Evolutionary conservation across 176 grass and related monocot species (phyloP), one percentile per base, ranked within the genome.

Genomic region (Juncus inflexus): DNA sequence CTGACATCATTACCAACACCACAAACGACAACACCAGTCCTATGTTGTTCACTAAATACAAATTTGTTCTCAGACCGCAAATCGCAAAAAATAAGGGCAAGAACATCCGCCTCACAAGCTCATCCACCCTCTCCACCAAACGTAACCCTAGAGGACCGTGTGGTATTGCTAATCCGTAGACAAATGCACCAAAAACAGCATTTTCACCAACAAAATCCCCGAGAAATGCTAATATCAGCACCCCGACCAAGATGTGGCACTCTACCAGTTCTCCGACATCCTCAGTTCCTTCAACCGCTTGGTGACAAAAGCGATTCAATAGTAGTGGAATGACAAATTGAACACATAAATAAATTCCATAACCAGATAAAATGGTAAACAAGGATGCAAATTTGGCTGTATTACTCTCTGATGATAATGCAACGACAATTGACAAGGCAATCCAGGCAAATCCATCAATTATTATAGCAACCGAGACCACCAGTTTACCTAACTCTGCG

Each of bases 41-140:
- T 2, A 15, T 0, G 60, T 74, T 64, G 0, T 55, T 95, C 2
- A 90, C 43, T 7, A 37, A 52, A 37, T 52, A 58, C 43, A 67
- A 37, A 70, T 90, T 56, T 0, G 72, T 95, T 53, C 74, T 81
- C 45, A 90, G 56, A 2, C 90, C 90, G 62, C 77, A 83, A 75
- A 83, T 77, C 39, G 80, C 77, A 62, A 90, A 95, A 81, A 95
- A 90, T 37, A 95, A 67, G 0, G 86, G 90, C 41, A 90, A 55
- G 11, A 95, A 35, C 42, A 64, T 65, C 2, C 90, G 86, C 15
- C 64, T 49, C 14, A 86, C 83, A 49, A 90, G 70, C 64, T 95
- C 80, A 75, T 95, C 86, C 49, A 86, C 74, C 74, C 81, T 90
- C 70, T 86, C 90, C 12, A 95, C 77, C 19, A 90, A 16, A 3